Percentiles rank a stretch among this genome's conserved stretches.
These are phyloP conservation scores for Cucumis cinereus DNA, from an alignment of 306 rosid genomes.

Conservation along the genomic window DNA sequence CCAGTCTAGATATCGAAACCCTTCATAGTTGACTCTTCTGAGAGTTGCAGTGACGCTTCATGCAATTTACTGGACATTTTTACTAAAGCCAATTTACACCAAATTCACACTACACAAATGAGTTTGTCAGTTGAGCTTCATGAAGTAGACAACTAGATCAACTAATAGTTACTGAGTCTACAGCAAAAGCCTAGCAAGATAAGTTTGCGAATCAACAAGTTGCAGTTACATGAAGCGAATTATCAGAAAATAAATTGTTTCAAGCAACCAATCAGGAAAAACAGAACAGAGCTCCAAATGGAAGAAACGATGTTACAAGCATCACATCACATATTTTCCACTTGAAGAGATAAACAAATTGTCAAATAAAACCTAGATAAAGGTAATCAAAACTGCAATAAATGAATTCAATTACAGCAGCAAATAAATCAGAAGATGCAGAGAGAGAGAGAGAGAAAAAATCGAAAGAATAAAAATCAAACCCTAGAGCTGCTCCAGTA, in stretches of 20 bases:
- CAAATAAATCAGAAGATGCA: background rate
- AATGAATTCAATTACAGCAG: background rate
- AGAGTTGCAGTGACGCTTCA: background rate
- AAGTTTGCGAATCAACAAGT: background rate
- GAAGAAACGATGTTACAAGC: background rate
- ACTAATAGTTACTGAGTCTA: background rate
- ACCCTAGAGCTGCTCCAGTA: constrained; percentile 96
- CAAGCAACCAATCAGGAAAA: background rate
- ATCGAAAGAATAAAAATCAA: constrained; percentile 8
- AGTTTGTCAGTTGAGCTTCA: background rate
- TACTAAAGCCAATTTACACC: background rate
- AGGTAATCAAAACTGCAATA: background rate
- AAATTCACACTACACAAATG: background rate
- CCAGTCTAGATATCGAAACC: background rate
- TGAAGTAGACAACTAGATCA: background rate
- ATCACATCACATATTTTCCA: background rate
- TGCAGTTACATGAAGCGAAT: background rate
- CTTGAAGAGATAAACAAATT: background rate
- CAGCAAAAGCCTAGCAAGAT: background rate
- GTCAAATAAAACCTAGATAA: background rate
- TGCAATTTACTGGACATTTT: background rate
- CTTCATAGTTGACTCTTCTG: background rate
- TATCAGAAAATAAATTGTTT: background rate
- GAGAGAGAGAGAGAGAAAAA: background rate
- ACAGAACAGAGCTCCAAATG: background rate